Conservation (phyloP, 2,329 filamentous ascomycete species). For the Arthroderma sp. region DNA sequence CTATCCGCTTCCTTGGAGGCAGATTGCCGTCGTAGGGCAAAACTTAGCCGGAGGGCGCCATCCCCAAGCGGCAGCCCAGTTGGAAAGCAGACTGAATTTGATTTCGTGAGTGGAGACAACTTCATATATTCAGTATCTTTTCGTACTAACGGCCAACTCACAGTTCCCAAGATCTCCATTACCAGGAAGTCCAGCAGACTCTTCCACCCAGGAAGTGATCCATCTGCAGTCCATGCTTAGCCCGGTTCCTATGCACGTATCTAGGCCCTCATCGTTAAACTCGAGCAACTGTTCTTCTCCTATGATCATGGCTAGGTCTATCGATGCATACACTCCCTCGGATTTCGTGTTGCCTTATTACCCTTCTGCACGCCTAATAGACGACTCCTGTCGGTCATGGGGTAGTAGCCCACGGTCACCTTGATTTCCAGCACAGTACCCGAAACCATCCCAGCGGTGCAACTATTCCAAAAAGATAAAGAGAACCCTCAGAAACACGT, state of each 20-base stretch:
- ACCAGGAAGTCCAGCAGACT: neutral
- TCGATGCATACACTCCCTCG: neutral
- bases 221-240: neutral
- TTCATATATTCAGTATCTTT: neutral
- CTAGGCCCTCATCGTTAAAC: neutral
- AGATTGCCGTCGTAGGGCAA: neutral
- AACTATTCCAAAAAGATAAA: neutral
- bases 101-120: neutral
- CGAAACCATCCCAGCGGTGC: no score
- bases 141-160: neutral
- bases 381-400: neutral
- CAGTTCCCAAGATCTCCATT: neutral
- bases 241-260: neutral
- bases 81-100: neutral
- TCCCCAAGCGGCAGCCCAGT: neutral
- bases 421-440: neutral
- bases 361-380: neutral
- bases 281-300: neutral
- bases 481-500: no score
- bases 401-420: neutral
- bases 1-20: neutral
- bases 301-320: no score
- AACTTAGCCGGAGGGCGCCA: neutral
- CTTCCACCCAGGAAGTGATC: neutral
- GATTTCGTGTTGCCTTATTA: neutral